Conservation (phyloP, 1,284 basidiomycete genomes). For the Marasmius oreades region DNA sequence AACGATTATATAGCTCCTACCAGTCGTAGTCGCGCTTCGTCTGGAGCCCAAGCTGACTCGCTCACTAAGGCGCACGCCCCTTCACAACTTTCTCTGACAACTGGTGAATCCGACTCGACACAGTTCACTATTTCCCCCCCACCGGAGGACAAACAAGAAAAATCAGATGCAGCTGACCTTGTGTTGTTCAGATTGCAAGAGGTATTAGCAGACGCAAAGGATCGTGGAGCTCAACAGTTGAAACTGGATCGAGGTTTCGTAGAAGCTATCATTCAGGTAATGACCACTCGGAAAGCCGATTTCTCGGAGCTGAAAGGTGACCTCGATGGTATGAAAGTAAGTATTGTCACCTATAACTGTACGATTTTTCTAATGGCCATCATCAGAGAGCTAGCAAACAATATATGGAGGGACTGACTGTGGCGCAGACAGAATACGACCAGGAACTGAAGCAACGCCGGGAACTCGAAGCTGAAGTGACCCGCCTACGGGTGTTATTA, state of each 20-base stretch:
- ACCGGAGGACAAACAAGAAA: constrained; percentile 30
- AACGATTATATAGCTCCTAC: neutral
- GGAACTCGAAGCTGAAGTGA: constrained; percentile 91
- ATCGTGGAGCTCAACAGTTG: constrained; percentile 60
- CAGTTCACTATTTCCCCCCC: constrained; percentile 43
- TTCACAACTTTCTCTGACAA: neutral
- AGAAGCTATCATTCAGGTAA: constrained; percentile 64
- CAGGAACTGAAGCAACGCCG: constrained; percentile 82
- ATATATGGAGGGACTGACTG: constrained; percentile 87
- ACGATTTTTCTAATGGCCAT: constrained; percentile 5
- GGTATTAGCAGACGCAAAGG: constrained; percentile 60
- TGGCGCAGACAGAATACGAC: constrained; percentile 93
- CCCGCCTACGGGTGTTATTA: constrained; percentile 77
- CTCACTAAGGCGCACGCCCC: neutral
- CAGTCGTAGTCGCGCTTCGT: neutral
- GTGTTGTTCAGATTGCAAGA: constrained; percentile 55
- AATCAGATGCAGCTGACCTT: constrained; percentile 41
- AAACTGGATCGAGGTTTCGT: constrained; percentile 75
- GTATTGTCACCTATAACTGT: constrained; percentile 20
- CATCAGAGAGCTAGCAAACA: constrained; percentile 81
- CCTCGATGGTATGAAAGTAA: constrained; percentile 85
- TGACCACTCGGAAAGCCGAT: constrained; percentile 68
- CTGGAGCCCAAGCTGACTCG: neutral
- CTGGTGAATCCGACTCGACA: neutral
- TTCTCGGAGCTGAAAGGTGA: constrained; percentile 68